Base-by-base conservation (phyloP, 2,329 filamentous ascomycete species). In the Apiospora phragmitis region DNA sequence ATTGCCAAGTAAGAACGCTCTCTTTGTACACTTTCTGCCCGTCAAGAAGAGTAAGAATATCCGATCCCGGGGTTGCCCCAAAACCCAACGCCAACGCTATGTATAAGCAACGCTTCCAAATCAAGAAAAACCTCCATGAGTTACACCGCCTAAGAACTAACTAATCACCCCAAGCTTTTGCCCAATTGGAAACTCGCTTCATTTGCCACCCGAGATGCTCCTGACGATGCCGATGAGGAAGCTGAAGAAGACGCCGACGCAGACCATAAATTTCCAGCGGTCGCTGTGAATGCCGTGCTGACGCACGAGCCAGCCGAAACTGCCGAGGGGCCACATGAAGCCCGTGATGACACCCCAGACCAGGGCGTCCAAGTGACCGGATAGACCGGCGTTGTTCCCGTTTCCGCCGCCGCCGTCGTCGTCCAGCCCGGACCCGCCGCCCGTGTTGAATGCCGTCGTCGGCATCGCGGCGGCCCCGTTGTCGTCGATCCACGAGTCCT, bases 261-360 rank as follows among this genome's bases (percentile, higher is more conserved):
- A 90, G 21, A 98, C 94, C 75, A 95, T 95, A 76, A 97, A 89
- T 79, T 94, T 91, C 85, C 94, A 93, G 77, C 95, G 87, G 77
- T 92, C 90, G 72, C 91, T 93, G 90, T 94, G 97, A 71, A 98
- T 91, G 0, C 93, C 94, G 71, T 96, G 93, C 80, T 97, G 94
- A 71, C 95, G 87, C 74, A 95, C 88, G 67, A 97, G 84, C 94
- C 95, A 98, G 68, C 92, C 90, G 70, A 95, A 84, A 76, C 93
- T 94, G 0, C 94, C 95, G 12, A 98, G 81, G 4, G 96, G 96
- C 90, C 95, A 98, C 80, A 99, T 93, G 85, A 98, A 99, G 0
- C 96, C 96, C 77, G 96, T 93, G 71, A 97, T 84, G 80, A 96
- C 94, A 5, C 95, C 96, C 82, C 92, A 93, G 71, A 98, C 86